Percentiles rank a stretch among this genome's conserved stretches.
Evolutionary conservation across 495 filamentous ascomycete genomes (phyloP).

Genomic region (Aspergillus cristatus): DNA sequence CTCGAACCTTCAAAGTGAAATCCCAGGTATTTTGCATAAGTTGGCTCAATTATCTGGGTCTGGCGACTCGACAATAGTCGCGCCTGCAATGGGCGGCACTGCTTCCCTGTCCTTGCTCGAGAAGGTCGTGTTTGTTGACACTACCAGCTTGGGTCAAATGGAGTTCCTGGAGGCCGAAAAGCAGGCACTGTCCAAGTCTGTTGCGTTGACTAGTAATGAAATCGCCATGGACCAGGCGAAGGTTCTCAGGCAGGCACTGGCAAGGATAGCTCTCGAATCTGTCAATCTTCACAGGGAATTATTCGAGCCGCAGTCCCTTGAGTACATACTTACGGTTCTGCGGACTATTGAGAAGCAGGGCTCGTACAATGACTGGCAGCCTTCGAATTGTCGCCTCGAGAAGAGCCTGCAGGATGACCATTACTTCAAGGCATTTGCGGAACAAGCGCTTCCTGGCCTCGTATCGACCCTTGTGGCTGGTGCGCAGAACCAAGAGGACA

Average conservation of each 20-base stretch:
- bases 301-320: conserved; percentile 21
- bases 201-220: conserved; percentile 37
- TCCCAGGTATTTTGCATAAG: conserved; percentile 29
- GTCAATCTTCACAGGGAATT: conserved; percentile 34
- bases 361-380: conserved; percentile 4
- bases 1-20: conserved; percentile 22
- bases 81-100: conserved; percentile 39
- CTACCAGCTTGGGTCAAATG: conserved; percentile 51
- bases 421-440: conserved; percentile 26
- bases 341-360: conserved; percentile 17
- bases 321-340: conserved; percentile 17
- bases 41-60: conserved; percentile 30
- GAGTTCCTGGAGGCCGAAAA: conserved; percentile 58
- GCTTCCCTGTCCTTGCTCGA: conserved; percentile 48
- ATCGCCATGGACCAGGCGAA: conserved; percentile 38
- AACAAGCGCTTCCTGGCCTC: conserved; percentile 24
- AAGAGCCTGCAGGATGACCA: conserved; percentile 19
- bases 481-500: conserved; percentile 6
- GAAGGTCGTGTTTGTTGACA: conserved; percentile 43
- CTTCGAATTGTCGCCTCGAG: conserved; percentile 12
- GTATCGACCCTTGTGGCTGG: conserved; percentile 16
- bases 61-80: conserved; percentile 12
- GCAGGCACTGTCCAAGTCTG: conserved; percentile 46
- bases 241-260: conserved; percentile 38
- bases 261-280: conserved; percentile 40